Evolutionary conservation across 108 stramenopile species (phyloP).

Genomic region (Nannochloropsis salina): DNA sequence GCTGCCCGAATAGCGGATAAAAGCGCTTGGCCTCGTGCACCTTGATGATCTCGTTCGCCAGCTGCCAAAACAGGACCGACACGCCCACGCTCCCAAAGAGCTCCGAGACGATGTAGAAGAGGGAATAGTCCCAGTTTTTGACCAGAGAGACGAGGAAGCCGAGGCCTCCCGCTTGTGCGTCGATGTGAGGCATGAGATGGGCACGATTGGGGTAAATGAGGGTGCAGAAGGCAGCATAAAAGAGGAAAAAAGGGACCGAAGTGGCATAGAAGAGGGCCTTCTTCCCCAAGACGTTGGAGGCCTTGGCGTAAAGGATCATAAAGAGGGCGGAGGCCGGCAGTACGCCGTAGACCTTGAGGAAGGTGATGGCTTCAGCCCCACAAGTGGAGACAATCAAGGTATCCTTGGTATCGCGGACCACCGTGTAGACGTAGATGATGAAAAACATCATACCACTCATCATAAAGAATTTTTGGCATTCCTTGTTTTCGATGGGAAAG

Average conservation of each 20-base stretch:
- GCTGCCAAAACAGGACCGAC: slow-evolving; percentile 88
- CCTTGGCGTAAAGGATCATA: slow-evolving; percentile 71
- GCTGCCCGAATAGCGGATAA: slow-evolving; percentile 90
- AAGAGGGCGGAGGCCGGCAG: slow-evolving; percentile 57
- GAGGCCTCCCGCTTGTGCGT: slow-evolving; percentile 58
- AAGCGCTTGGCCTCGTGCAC: slow-evolving; percentile 68
- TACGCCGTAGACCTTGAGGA: slow-evolving; percentile 70
- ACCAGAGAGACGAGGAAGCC: slow-evolving; percentile 52
- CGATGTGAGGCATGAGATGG: slow-evolving; percentile 54
- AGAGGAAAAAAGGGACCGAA: slow-evolving; percentile 75
- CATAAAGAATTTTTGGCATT: slow-evolving; percentile 79
- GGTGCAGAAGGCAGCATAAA: slow-evolving; percentile 75
- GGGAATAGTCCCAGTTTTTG: slow-evolving; percentile 88
- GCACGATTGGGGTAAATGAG: slow-evolving; percentile 74
- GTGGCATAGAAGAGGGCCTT: slow-evolving; percentile 78
- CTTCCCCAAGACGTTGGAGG: slow-evolving; percentile 74
- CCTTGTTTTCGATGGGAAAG: slow-evolving; percentile 73
- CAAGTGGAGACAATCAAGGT: slow-evolving; percentile 52
- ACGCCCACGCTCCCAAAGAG: slow-evolving; percentile 89
- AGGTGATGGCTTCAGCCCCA: slow-evolving; percentile 91
- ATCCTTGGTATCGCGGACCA: slow-evolving; percentile 71
- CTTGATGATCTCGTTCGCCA: slow-evolving; percentile 80
- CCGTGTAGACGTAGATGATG: slow-evolving; percentile 96
- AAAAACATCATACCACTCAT: slow-evolving; percentile 90
- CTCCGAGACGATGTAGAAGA: slow-evolving; percentile 94